phyloP scores from a whole-genome alignment of 441 rosid genomes.

The Eugenia klotzschiana region DNA sequence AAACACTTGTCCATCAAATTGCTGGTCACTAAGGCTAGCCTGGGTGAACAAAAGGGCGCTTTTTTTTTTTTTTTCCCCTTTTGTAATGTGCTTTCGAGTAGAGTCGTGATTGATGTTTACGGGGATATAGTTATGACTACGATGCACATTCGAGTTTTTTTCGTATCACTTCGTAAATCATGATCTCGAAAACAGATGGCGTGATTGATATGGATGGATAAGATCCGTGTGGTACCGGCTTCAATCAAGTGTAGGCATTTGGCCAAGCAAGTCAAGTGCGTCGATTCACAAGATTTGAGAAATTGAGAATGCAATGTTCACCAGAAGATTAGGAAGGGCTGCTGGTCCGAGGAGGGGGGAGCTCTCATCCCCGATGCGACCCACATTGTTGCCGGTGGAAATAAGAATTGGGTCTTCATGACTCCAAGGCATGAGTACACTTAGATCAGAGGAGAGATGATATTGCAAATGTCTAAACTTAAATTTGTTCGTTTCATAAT shows the following conservation, averaged over 20 bases:
- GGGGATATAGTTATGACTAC: too few species aligned
- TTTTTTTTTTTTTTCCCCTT: background rate
- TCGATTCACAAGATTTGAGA: background rate
- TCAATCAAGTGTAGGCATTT: accelerated
- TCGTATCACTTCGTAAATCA: background rate
- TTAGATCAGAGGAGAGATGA: too few species aligned
- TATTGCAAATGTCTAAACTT: too few species aligned
- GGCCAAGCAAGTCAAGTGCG: background rate
- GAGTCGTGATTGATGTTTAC: background rate
- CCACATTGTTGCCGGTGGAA: too few species aligned
- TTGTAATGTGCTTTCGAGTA: background rate
- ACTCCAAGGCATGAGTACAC: too few species aligned
- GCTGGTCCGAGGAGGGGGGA: too few species aligned
- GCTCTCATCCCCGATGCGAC: too few species aligned
- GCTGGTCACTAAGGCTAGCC: background rate
- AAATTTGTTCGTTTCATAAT: too few species aligned
- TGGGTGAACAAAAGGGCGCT: background rate
- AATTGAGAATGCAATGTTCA: background rate
- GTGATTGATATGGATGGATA: background rate
- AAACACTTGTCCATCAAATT: background rate
- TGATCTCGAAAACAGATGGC: background rate
- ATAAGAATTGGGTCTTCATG: too few species aligned
- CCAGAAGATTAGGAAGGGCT: too few species aligned
- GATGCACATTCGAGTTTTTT: background rate
- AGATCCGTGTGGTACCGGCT: background rate